Base-by-base conservation (phyloP, 768 basidiomycete genomes). In the Pisolithus sp. region DNA sequence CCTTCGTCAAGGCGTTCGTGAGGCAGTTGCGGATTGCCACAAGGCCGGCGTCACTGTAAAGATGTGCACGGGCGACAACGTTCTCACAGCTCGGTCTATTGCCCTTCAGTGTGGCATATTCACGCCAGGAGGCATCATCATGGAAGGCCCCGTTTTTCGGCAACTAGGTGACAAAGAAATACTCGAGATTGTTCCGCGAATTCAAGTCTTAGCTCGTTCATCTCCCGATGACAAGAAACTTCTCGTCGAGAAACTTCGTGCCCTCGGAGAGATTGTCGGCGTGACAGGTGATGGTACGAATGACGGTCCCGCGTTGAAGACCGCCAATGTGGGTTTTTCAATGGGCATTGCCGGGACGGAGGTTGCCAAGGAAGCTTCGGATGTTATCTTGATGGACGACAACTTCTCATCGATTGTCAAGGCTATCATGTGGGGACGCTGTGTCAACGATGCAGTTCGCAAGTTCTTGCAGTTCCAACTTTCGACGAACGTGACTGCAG, bases 271-370 rank as follows among this genome's bases (percentile, higher is more conserved):
- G 67, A 85, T 93, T 53, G 89, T 94, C 24, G 92, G 92, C 54
- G 95, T 98, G 40, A 97, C 96, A 24, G 96, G 96, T 41, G 96
- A 98, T 57, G 96, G 96, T 56, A 96, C 94, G 4, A 98, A 99
- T 69, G 96, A 99, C 63, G 95, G 93, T 0, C 94, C 93, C 28
- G 94, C 94, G 7, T 79, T 98, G 55, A 96, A 94, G 73, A 89
- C 88, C 1, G 95, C 96, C 23, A 77, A 98, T 61, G 93, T 99
- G 28, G 95, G 96, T 28, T 98, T 98, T 73, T 93, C 90, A 4
- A 94, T 94, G 92, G 91, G 91, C 58, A 86, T 93, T 57, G 84
- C 93, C 26, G 96, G 96, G 9, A 99, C 96, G 1, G 96, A 99
- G 67, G 93, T 99, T 17, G 94, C 96, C 45, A 98, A 99, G 70